Conservation (phyloP, 164 flowering plant species). For the Aristolochia californica region DNA sequence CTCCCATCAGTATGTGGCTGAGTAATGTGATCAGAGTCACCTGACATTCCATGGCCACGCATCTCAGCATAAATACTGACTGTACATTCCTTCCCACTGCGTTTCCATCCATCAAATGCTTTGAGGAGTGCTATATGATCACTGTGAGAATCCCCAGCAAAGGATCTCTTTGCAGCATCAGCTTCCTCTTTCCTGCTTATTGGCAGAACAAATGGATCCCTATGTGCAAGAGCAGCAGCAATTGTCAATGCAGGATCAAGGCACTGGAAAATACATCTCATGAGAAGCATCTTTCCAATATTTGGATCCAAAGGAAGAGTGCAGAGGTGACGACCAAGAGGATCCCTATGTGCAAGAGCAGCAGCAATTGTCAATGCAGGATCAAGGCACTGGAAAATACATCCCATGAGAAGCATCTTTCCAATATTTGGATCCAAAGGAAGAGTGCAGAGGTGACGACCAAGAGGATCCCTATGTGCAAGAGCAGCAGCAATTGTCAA, state of each 20-base stretch:
- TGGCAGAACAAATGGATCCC: slow-evolving; percentile 89
- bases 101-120: slow-evolving; percentile 86
- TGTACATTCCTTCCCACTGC: slow-evolving; percentile 49
- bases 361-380: too few relatives aligned
- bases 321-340: slow-evolving; percentile 92
- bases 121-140: slow-evolving; percentile 96
- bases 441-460: too few relatives aligned
- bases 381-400: too few relatives aligned
- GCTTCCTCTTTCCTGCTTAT: slow-evolving; percentile 86
- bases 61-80: too few relatives aligned
- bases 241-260: slow-evolving; percentile 87
- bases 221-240: slow-evolving; percentile 92
- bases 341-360: too few relatives aligned
- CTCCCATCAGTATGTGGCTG: too few relatives aligned
- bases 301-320: slow-evolving; percentile 90
- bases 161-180: slow-evolving; percentile 81
- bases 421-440: too few relatives aligned
- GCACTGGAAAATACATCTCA: slow-evolving; percentile 90
- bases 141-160: slow-evolving; percentile 99
- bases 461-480: slow-evolving; percentile 91
- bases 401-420: too few relatives aligned
- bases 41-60: too few relatives aligned
- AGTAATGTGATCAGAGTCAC: too few relatives aligned
- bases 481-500: too few relatives aligned
- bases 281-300: slow-evolving; percentile 93